Base-by-base conservation (phyloP, 257 asterid species). In the Sherardia arvensis region DNA sequence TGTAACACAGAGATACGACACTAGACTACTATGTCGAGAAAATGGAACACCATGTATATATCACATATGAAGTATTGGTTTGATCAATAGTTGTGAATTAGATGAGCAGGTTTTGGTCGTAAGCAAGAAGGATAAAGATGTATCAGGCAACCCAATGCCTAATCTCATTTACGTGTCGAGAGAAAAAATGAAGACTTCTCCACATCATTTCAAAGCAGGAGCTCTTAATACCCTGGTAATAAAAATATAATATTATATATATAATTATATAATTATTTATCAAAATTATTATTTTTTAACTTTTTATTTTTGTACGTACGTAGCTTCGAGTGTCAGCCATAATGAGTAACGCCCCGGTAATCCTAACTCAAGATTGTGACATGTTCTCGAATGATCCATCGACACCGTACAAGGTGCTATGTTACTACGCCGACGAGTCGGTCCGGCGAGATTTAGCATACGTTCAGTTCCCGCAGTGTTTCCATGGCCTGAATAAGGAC, bases 161-260 rank as follows among this genome's bases (percentile, higher is more conserved):
- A 90, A 77, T 45, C 87, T 90, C 14, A 21, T 87, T n/a, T 87
- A 90, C 17, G 73, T 87, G n/a, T 78, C 94, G 1, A 76, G 97
- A 74, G 83, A 84, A 53, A 90, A 87, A 77, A 83, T 67, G 61
- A 67, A 9, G 11, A 60, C 82, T 15, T 61, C 62, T 3, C 81
- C 81, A 2, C 94, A 87, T 73, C 77, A 87, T 72, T 90, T 87
- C 29, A 90, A 90, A 72, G 97, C 90, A 0, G 97, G 97, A 33
- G 95, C 97, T 54, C 91, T 87, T 33, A 90, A 90, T 72, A 75
- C 78, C 56, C 67, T 90, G 78, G 97, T 87, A 69, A 75, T 22
- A 20, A n/a, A n/a, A n/a, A 45, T 3, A 3, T 45, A 18, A 45
- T 8, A 18, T 45, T 38, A 10, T 38, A 38, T 10, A 38, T 36